Base-by-base conservation (phyloP, 495 filamentous ascomycete species). In the Aspergillus mulundensis region DNA sequence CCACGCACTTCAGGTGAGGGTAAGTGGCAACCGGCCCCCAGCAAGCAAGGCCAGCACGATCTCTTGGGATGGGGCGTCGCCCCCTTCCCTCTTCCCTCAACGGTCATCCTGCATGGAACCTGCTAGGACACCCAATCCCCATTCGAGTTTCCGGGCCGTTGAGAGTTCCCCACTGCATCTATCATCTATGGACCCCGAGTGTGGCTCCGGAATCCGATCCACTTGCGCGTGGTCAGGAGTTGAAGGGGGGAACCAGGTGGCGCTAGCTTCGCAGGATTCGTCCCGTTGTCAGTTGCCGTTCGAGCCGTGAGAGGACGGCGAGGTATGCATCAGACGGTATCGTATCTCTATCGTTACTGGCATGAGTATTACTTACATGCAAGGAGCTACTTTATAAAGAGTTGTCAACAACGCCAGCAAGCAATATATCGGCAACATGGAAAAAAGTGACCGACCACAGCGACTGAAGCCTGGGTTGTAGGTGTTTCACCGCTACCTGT, bases 171-270 rank as follows among this genome's bases (percentile, higher is more conserved):
- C 53, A 49, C 53, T 56, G 8, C 28, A 55, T 48, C 42, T 55
- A 55, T 34, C 42, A 50, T 36, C 30, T 23, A 54, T 55, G 53
- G 53, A 40, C 44, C 45, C 53, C 34, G 45, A 30, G 16, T 32
- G 24, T 56, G 44, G 53, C 53, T 28, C 36, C 34, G 24, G 40
- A 18, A 18, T 18, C 38, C 34, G 45, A 49, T 49, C 53, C 53
- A 56, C 53, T 56, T 28, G 38, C 44, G 53, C 53, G 43, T 56
- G 53, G 43, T 49, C 39, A 42, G 39, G 23, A 56, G 34, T 50
- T 42, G 44, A 46, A 40, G 51, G 49, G 21, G 28, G 53, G 32
- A 46, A 53, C 19, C 34, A 39, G 38, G 32, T 30, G 25, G 23
- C 45, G 46, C 23, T 21, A 56, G 7, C 21, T 30, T 28, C 19